Evolutionary conservation across 208 protist genomes (phyloP).

Genomic region (Leishmania amazonensis): DNA sequence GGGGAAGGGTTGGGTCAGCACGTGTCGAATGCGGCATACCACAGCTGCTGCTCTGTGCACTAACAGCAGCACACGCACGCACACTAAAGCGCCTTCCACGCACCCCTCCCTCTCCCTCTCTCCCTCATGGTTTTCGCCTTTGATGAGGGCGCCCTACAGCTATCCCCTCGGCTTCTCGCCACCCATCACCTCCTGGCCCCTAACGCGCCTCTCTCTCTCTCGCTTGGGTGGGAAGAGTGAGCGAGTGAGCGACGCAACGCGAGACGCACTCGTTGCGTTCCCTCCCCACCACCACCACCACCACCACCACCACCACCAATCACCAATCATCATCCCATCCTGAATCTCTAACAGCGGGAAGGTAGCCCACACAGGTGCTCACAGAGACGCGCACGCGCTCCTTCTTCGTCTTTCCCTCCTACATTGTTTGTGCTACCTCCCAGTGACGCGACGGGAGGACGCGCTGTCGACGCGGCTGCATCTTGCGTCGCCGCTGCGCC

Average conservation of each 20-base stretch:
- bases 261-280: not conserved
- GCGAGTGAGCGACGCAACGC: not conserved
- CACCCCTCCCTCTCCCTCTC: slow-evolving; percentile 1
- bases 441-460: not conserved
- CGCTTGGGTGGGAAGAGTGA: not conserved
- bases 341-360: not conserved
- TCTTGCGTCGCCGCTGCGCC: not conserved
- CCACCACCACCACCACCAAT: too few relatives aligned
- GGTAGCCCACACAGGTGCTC: not conserved
- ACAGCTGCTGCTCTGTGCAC: not conserved
- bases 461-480: not conserved
- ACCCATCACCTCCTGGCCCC: not conserved
- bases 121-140: not conserved
- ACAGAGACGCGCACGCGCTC: not conserved
- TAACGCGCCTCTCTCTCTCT: too few relatives aligned
- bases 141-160: not conserved
- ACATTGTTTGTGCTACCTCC: slow-evolving; percentile 11
- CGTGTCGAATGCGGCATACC: not conserved
- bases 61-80: not conserved
- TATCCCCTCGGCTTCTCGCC: not conserved
- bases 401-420: slow-evolving; percentile 14
- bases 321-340: not conserved
- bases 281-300: not conserved
- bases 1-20: not conserved
- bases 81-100: not conserved